Base-by-base conservation (phyloP, 495 filamentous ascomycete genomes). In the Penicillium pancosmium region DNA sequence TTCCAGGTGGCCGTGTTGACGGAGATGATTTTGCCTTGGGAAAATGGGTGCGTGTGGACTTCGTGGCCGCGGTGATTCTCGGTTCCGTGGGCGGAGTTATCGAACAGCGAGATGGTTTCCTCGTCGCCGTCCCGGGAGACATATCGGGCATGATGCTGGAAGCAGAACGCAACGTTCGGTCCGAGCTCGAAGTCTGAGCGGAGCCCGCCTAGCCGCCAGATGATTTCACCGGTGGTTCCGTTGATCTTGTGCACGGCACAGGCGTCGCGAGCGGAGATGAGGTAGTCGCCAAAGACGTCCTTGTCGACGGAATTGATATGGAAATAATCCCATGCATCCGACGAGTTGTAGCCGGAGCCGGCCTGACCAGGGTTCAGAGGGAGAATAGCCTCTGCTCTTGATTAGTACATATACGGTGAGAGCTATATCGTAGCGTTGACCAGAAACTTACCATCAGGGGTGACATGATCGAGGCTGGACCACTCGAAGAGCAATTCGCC, bases 141-240 rank as follows among this genome's bases (percentile, higher is more conserved):
- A 54, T 77, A 84, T 5, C 82, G 77, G 0, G 82, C 84, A 56
- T 87, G 79, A 57, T 87, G 84, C 65, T 87, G 84, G 65, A 80
- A 84, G 57, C 78, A 78, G 71, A 87, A 86, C 2, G 77, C 63
- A 55, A 78, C 76, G 27, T 79, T 77, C 33, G 60, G 66, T 1
- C 68, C 70, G 44, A 76, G 63, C 13, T 69, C 61, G 55, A 82
- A 79, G 40, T 78, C 72, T 31, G 81, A 68, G 34, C 71, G 67
- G 55, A 73, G 52, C 27, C 84, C 84, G 23, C 78, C 71, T 27
- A 86, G 67, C 3, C 78, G 77, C 84, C 84, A 86, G 63, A 85
- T 78, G 57, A 85, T 79, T 27, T 75, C 73, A n/a, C 84, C 82
- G 33, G 78, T 75, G 21, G 76, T 79, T 15, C 81, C 82, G 56